phyloP scores from a whole-genome alignment of 192 early-diverging fungal species.

The Coemansia sp. region DNA sequence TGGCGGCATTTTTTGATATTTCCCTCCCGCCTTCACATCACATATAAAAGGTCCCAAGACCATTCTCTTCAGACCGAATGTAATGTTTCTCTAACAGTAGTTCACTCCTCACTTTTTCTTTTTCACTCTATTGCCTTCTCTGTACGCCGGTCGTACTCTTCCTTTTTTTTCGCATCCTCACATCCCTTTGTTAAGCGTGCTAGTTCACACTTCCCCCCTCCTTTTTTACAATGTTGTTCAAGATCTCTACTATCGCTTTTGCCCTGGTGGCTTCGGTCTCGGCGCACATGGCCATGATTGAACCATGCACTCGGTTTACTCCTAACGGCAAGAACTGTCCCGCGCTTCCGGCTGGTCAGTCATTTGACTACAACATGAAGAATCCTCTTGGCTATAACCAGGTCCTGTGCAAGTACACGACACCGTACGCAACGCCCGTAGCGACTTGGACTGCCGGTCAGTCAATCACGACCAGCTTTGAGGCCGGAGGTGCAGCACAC shows the following conservation, averaged over 20 bases:
- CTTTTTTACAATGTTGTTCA: conserved; percentile 24
- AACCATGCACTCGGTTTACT: conserved; percentile 49
- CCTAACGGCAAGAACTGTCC: conserved; percentile 30
- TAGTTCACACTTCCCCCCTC: not conserved
- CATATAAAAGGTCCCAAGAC: not conserved
- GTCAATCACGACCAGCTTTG: conserved; percentile 45
- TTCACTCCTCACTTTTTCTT: conserved; percentile 7
- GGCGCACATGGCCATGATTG: conserved; percentile 50
- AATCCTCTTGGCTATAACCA: conserved; percentile 34
- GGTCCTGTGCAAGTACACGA: conserved; percentile 49
- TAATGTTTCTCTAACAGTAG: conserved; percentile 12
- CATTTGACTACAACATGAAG: conserved; percentile 50
- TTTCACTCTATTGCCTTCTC: not conserved
- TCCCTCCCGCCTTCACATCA: not conserved
- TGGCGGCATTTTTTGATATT: not conserved
- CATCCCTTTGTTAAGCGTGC: not conserved
- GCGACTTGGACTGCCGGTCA: conserved; percentile 56
- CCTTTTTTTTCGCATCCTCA: not conserved
- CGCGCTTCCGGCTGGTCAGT: conserved; percentile 37
- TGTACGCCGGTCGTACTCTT: conserved; percentile 27
- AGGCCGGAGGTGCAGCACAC: conserved; percentile 45
- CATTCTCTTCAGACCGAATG: not conserved
- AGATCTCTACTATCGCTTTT: conserved; percentile 15
- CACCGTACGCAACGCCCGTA: conserved; percentile 29
- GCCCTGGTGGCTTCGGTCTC: conserved; percentile 43